These are phyloP conservation scores for Skeletonema costatum DNA, from an alignment of 108 stramenopile genomes.

Conservation along the genomic window DNA sequence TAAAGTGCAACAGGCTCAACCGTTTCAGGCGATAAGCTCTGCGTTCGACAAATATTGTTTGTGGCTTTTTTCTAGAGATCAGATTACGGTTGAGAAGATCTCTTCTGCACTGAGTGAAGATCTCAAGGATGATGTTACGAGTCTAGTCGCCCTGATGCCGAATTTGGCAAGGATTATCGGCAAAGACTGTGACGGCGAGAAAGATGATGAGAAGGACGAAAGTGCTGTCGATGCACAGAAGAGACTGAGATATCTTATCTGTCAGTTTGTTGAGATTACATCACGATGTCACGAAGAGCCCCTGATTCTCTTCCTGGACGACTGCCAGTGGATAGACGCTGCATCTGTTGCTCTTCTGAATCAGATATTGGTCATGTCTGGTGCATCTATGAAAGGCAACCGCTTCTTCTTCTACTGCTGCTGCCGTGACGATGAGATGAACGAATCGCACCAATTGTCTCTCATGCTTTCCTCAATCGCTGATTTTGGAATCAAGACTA, in stretches of 20 bases:
- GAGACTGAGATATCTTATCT: slow-evolving; percentile 10
- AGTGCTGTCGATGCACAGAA: slow-evolving; percentile 12
- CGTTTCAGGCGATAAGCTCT: slow-evolving; percentile 16
- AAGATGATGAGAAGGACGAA: background rate
- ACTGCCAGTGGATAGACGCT: slow-evolving; percentile 31
- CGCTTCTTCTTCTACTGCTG: slow-evolving; percentile 11
- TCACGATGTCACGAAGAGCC: background rate
- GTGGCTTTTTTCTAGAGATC: background rate
- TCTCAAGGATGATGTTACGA: slow-evolving; percentile 13
- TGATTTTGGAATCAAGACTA: slow-evolving; percentile 4
- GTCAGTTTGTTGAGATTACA: slow-evolving; percentile 22
- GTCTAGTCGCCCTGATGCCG: slow-evolving; percentile 19
- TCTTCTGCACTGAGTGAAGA: background rate
- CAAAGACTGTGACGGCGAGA: background rate
- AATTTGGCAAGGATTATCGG: slow-evolving; percentile 10
- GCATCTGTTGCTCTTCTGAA: slow-evolving; percentile 15
- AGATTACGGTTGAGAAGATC: background rate
- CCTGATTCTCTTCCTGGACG: slow-evolving; percentile 22
- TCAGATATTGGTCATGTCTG: background rate
- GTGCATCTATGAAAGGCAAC: background rate
- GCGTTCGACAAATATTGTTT: slow-evolving; percentile 34
- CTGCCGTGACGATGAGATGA: slow-evolving; percentile 23
- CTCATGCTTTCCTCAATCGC: slow-evolving; percentile 1
- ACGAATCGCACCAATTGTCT: slow-evolving; percentile 5
- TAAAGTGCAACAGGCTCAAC: background rate